Percentiles rank a stretch among this genome's conserved stretches.
Evolutionary conservation across 2,329 filamentous ascomycete genomes (phyloP).

Genomic region (Capronia epimyces): DNA sequence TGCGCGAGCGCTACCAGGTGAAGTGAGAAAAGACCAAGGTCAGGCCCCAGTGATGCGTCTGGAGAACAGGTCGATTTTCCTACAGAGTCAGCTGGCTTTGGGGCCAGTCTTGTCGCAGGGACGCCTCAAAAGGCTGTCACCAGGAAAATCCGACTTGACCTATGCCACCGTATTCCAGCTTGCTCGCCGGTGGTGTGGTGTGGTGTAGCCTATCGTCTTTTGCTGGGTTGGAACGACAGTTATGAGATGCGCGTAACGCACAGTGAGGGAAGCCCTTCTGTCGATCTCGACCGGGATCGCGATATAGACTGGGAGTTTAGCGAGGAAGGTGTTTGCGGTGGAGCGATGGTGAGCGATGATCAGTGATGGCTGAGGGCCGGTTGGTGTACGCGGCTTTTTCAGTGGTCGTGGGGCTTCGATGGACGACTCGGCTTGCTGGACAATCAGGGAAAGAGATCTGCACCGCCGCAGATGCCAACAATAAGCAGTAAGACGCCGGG

Average conservation of each 20-base stretch:
- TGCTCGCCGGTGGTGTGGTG: background rate
- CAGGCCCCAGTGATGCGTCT: background rate
- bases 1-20: conserved; percentile 14
- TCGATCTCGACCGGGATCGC: background rate
- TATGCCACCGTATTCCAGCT: background rate
- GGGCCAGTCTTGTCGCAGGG: background rate
- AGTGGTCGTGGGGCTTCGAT: conserved; percentile 18
- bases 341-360: conserved; percentile 5
- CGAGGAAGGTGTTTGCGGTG: conserved; percentile 8
- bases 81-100: background rate
- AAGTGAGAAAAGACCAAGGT: background rate
- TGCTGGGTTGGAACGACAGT: background rate
- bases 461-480: conserved; percentile 12
- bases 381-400: conserved; percentile 13
- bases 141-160: background rate
- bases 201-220: too few relatives aligned
- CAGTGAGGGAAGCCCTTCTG: background rate
- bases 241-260: background rate
- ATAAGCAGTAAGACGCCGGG: background rate
- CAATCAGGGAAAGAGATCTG: conserved; percentile 16
- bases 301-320: conserved; percentile 2
- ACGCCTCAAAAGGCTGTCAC: background rate
- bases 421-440: conserved; percentile 6
- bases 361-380: conserved; percentile 12
- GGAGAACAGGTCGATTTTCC: background rate